A percentile compares a stretch with the other conserved stretches of the same genome.
These are phyloP conservation scores for Castanea mollissima DNA, from an alignment of 306 rosid species.

Conservation along the genomic window DNA sequence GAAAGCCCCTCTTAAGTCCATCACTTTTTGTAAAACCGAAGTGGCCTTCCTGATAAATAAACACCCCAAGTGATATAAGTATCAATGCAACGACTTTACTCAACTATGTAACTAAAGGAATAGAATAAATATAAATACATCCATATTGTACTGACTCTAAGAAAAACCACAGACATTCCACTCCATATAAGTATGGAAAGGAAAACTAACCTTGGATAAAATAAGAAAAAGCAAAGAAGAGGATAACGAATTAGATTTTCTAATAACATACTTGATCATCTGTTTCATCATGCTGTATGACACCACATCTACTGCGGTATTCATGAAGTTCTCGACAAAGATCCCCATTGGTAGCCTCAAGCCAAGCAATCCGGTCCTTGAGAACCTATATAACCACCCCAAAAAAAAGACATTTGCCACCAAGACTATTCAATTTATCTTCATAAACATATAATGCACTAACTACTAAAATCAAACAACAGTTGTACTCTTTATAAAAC, in stretches of 20 bases:
- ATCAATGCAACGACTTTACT: slow-evolving; percentile 2
- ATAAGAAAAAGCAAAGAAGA: slow-evolving; percentile 11
- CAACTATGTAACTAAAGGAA: not conserved
- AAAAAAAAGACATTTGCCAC: slow-evolving; percentile 15
- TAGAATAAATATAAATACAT: slow-evolving; percentile 1
- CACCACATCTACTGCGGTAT: slow-evolving; percentile 63
- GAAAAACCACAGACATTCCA: not conserved
- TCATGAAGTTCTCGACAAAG: slow-evolving; percentile 70
- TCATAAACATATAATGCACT: not conserved
- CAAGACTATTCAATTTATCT: slow-evolving; percentile 12
- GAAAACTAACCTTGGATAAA: slow-evolving; percentile 6
- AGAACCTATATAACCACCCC: slow-evolving; percentile 45
- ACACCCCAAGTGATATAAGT: slow-evolving; percentile 12
- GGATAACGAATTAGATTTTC: slow-evolving; percentile 1
- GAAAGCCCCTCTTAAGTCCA: slow-evolving; percentile 56
- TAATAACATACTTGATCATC: slow-evolving; percentile 54
- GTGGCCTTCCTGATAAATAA: slow-evolving; percentile 43
- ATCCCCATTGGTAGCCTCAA: slow-evolving; percentile 64
- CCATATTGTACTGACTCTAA: slow-evolving; percentile 8
- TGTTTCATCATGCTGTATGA: slow-evolving; percentile 42
- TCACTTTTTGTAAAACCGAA: slow-evolving; percentile 38
- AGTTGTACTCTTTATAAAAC: not conserved
- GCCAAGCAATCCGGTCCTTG: slow-evolving; percentile 69
- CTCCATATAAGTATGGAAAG: slow-evolving; percentile 11
- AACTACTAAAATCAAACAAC: not conserved